Conservation (phyloP, 2,329 filamentous ascomycete genomes). For the Dactylella cylindrospora region DNA sequence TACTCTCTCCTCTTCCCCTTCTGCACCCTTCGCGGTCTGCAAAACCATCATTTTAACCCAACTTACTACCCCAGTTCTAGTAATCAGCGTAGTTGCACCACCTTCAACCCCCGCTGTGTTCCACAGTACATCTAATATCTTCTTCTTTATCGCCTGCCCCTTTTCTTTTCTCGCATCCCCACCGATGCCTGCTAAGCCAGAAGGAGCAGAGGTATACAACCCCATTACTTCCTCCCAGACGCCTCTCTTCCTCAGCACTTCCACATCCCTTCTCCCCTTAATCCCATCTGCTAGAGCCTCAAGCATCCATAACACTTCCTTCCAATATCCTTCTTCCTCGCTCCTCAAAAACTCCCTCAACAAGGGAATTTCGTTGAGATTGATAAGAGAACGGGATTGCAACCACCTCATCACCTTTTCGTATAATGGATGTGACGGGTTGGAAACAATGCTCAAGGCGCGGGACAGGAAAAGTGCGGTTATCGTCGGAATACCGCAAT, state of each 20-base stretch:
- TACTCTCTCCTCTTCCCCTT: conserved; percentile 21
- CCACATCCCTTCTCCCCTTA: conserved; percentile 35
- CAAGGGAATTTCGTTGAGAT: conserved; percentile 47
- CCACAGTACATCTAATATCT: conserved; percentile 48
- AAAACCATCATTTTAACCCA: conserved; percentile 45
- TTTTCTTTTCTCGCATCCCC: too few relatives aligned
- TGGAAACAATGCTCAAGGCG: conserved; percentile 41
- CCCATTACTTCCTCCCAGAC: conserved; percentile 30
- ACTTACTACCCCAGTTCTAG: conserved; percentile 47
- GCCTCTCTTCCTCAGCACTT: conserved; percentile 20
- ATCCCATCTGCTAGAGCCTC: conserved; percentile 43
- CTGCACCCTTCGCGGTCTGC: conserved; percentile 1
- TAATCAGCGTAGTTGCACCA: conserved; percentile 48
- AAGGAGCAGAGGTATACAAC: conserved; percentile 2
- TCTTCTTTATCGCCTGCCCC: conserved; percentile 35
- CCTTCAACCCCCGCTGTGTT: conserved; percentile 46
- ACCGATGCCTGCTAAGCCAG: neutral
- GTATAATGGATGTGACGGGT: conserved; percentile 47
- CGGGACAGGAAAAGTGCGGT: conserved; percentile 45
- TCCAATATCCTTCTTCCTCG: conserved; percentile 45
- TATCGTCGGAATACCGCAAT: conserved; percentile 45
- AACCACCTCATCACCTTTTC: conserved; percentile 47
- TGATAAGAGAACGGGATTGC: conserved; percentile 40
- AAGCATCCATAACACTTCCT: conserved; percentile 47
- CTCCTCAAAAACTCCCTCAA: conserved; percentile 41